These are phyloP conservation scores for Moesziomyces aphidis DNA, from an alignment of 1,284 basidiomycete species.

Conservation along the genomic window DNA sequence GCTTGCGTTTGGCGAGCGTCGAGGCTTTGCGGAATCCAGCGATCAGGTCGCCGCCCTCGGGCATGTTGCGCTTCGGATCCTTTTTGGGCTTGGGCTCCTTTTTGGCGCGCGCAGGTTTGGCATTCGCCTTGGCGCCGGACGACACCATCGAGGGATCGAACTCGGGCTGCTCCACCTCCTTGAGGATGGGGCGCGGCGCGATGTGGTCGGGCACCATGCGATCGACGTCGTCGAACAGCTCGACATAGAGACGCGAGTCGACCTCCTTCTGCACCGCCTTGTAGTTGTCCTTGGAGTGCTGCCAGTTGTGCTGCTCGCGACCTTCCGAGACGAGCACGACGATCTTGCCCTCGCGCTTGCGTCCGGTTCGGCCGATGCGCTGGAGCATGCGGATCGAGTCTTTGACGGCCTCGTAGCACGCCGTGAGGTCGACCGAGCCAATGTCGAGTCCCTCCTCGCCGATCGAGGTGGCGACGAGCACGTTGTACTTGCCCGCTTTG, in stretches of 20 bases:
- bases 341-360: constrained; percentile 88
- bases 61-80: constrained; percentile 60
- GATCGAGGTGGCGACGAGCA: constrained; percentile 94
- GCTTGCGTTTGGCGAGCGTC: constrained; percentile 42
- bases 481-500: constrained; percentile 87
- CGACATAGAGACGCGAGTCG: constrained; percentile 83
- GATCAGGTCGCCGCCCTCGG: constrained; percentile 40
- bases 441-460: constrained; percentile 99
- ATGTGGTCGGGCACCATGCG: constrained; percentile 83
- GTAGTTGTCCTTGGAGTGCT: constrained; percentile 88
- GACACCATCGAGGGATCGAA: constrained; percentile 63
- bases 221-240: constrained; percentile 90
- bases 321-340: constrained; percentile 92
- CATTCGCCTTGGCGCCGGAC: constrained; percentile 12
- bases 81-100: constrained; percentile 44
- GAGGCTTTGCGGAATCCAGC: constrained; percentile 58
- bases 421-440: constrained; percentile 95
- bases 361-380: constrained; percentile 93
- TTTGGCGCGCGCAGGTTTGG: constrained; percentile 21
- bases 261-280: constrained; percentile 90
- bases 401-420: constrained; percentile 97
- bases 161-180: constrained; percentile 73
- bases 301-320: constrained; percentile 91
- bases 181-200: constrained; percentile 82
- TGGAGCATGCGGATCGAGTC: constrained; percentile 97